Evolutionary conservation across 352 stramenopile genomes (phyloP), one percentile per base, ranked within the genome.

Genomic region (Aphanomyces stellatus): DNA sequence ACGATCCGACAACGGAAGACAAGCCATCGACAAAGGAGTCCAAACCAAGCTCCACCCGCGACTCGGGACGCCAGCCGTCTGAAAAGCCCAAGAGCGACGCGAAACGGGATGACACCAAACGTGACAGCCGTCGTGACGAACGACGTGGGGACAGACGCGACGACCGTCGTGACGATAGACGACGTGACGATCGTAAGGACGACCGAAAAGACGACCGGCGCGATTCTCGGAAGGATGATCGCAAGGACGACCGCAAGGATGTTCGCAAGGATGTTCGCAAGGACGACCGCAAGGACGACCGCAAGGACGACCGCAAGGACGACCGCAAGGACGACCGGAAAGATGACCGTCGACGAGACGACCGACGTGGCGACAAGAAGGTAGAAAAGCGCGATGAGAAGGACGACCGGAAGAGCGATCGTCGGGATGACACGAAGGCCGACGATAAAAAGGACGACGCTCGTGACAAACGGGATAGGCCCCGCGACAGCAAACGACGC

Each of bases 71-170:
- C n/a, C n/a, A 69, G 33, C 41, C 64, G 15, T 68, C 61, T n/a
- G 56, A 17, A 4, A 51, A 22, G 60, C 43, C 53, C 72, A 77
- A 40, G 71, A 73, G 59, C 69, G 67, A 24, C 65, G 77, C 33
- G 75, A 82, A 67, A 78, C 53, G 56, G 66, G 65, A 65, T 40
- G 72, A 77, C 42, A n/a, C n/a, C n/a, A 74, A 70, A 27, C 68
- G 75, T 7, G 62, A 64, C 34, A 64, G 60, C 15, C 71, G 70
- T 19, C 55, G 62, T 30, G 64, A 67, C 15, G 60, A 62, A 1
- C 22, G 62, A 41, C 13, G 31, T 24, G 15, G 17, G 28, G 25
- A 69, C 19, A 13, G 69, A 17, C 41, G 35, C 15, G 53, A 70
- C 19, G 40, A 33, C 10, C 13, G 60, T 17, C 10, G 24, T 40